Percentiles rank a stretch among this genome's conserved stretches.
These are phyloP conservation scores for Coemansia sp. DNA, from an alignment of 192 early-diverging fungal species.

Conservation along the genomic window DNA sequence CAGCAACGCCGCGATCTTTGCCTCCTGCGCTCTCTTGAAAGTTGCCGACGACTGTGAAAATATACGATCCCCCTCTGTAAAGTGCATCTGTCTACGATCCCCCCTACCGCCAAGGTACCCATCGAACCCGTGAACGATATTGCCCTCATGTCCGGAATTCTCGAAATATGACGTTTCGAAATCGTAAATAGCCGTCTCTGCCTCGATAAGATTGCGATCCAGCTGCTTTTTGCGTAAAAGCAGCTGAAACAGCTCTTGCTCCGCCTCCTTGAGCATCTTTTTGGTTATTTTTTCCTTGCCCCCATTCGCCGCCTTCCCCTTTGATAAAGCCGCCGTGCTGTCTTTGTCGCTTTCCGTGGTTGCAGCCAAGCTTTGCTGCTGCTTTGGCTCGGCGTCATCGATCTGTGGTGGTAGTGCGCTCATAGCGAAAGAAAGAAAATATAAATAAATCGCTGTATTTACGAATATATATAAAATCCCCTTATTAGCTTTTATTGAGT, in stretches of 20 bases:
- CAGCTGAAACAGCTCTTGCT: conserved; percentile 70
- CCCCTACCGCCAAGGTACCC: conserved; percentile 71
- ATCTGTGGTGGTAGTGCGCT: not conserved
- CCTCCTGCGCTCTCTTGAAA: conserved; percentile 54
- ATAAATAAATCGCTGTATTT: no score
- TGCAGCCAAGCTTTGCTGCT: not conserved
- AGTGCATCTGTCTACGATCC: conserved; percentile 60
- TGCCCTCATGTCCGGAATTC: conserved; percentile 78
- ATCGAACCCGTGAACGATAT: conserved; percentile 87
- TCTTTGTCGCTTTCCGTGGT: not conserved
- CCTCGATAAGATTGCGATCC: conserved; percentile 67
- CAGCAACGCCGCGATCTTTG: conserved; percentile 41
- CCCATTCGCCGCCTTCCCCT: conserved; percentile 3
- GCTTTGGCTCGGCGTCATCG: not conserved
- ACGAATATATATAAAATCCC: no score
- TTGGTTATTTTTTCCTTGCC: conserved; percentile 47
- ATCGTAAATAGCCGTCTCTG: conserved; percentile 79
- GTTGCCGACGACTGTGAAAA: conserved; percentile 75
- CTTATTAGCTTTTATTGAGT: no score
- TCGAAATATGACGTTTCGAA: conserved; percentile 90
- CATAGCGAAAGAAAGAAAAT: conserved; percentile 4
- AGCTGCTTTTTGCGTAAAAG: conserved; percentile 75
- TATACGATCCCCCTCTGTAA: conserved; percentile 77
- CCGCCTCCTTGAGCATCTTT: conserved; percentile 68
- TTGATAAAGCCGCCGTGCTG: not conserved